Conservation (phyloP, 768 basidiomycete genomes). For the Leccinum barrowsii region DNA sequence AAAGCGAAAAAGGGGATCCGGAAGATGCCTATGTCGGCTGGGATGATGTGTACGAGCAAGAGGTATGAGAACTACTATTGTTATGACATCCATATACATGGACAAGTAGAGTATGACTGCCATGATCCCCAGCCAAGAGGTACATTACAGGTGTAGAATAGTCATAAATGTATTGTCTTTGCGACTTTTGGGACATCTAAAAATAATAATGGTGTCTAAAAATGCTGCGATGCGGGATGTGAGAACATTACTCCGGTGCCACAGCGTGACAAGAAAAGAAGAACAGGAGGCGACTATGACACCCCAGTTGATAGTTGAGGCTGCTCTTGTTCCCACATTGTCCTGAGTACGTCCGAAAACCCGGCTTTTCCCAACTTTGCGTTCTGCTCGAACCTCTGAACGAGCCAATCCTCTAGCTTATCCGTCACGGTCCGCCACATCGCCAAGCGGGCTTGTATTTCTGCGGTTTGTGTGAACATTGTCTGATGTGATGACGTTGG, state of each 20-base stretch:
- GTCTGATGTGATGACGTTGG: constrained; percentile 67
- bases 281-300: constrained; percentile 19
- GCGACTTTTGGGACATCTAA: constrained; percentile 26
- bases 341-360: constrained; percentile 84
- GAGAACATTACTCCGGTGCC: constrained; percentile 5
- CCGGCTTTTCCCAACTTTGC: constrained; percentile 85
- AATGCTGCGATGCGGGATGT: constrained; percentile 9
- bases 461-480: constrained; percentile 83
- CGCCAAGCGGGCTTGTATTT: constrained; percentile 79
- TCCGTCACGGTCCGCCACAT: constrained; percentile 82
- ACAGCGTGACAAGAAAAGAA: constrained; percentile 6
- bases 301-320: constrained; percentile 33
- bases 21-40: constrained; percentile 34
- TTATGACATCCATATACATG: neutral
- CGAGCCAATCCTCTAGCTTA: constrained; percentile 80
- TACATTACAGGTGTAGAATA: constrained; percentile 27
- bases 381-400: constrained; percentile 88
- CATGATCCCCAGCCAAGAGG: constrained; percentile 5
- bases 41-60: constrained; percentile 68
- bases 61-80: constrained; percentile 38
- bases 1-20: constrained; percentile 40
- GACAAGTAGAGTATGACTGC: neutral
- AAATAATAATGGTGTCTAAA: constrained; percentile 18
- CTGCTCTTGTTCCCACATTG: constrained; percentile 73
- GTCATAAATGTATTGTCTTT: constrained; percentile 26